Conservation (phyloP, 2,329 filamentous ascomycete genomes). For the Penicillium sp. region DNA sequence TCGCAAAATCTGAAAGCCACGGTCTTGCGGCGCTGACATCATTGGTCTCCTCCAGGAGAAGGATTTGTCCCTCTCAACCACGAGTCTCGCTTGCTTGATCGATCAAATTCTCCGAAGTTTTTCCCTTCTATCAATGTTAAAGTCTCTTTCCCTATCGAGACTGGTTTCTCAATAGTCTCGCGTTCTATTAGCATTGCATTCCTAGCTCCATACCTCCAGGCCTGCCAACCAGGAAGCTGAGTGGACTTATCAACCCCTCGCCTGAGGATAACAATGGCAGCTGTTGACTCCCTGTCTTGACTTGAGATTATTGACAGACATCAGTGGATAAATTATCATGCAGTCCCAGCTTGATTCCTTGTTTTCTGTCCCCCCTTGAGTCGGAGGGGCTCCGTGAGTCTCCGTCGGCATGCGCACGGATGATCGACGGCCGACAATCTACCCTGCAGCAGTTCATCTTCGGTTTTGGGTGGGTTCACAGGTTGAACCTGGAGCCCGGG, state of each 20-base stretch:
- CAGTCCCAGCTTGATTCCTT: background rate
- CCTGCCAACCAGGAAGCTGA: background rate
- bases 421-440: constrained; percentile 23
- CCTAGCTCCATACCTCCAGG: constrained; percentile 9
- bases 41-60: constrained; percentile 18
- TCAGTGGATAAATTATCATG: constrained; percentile 7
- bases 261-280: background rate
- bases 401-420: constrained; percentile 13
- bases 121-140: background rate
- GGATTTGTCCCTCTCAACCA: constrained; percentile 19
- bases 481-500: background rate
- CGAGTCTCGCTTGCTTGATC: constrained; percentile 17
- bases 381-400: background rate
- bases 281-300: background rate
- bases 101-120: constrained; percentile 26
- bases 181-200: constrained; percentile 22
- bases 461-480: background rate
- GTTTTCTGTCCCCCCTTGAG: constrained; percentile 12
- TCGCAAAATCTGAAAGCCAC: background rate
- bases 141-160: constrained; percentile 19
- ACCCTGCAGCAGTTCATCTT: constrained; percentile 19
- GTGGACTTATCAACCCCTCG: background rate
- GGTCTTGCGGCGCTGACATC: constrained; percentile 21
- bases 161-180: constrained; percentile 25
- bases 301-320: background rate